phyloP scores from a whole-genome alignment of 2,329 filamentous ascomycete species.

The Epichloe gansuensis region DNA sequence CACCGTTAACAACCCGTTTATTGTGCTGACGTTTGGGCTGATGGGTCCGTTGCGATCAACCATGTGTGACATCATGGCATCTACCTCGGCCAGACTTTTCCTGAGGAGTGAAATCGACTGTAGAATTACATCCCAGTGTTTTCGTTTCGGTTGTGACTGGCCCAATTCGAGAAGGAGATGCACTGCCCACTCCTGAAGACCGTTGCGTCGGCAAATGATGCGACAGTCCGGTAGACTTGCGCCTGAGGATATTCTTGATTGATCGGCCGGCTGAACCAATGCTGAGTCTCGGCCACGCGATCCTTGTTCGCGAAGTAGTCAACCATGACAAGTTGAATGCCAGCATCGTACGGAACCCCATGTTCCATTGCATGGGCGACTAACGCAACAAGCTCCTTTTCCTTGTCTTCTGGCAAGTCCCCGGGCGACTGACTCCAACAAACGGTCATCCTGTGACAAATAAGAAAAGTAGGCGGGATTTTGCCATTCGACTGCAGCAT shows the following conservation, averaged over 20 bases:
- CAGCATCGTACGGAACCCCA: conserved; percentile 30
- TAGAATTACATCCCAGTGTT: conserved; percentile 60
- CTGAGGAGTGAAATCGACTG: conserved; percentile 59
- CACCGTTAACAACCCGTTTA: conserved; percentile 65
- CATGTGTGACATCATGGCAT: conserved; percentile 56
- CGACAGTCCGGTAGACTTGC: conserved; percentile 19
- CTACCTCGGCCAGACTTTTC: conserved; percentile 43
- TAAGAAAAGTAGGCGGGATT: conserved; percentile 11
- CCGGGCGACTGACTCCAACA: conserved; percentile 21
- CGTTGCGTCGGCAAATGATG: conserved; percentile 45
- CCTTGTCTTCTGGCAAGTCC: conserved; percentile 51
- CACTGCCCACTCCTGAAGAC: conserved; percentile 50
- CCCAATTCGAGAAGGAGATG: conserved; percentile 43
- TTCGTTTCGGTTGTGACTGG: conserved; percentile 34
- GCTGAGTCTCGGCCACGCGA: conserved; percentile 47
- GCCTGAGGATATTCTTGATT: conserved; percentile 12
- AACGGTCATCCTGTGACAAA: conserved; percentile 11
- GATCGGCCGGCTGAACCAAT: conserved; percentile 52
- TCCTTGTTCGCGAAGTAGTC: conserved; percentile 48
- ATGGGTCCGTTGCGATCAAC: conserved; percentile 43
- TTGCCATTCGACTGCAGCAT: conserved; percentile 25
- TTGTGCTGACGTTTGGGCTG: conserved; percentile 53
- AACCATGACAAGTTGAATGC: conserved; percentile 43
- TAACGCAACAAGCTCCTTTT: conserved; percentile 45
- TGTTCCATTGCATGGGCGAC: conserved; percentile 37